phyloP scores from a whole-genome alignment of 1,284 basidiomycete species.

The Leucoagaricus sp. region DNA sequence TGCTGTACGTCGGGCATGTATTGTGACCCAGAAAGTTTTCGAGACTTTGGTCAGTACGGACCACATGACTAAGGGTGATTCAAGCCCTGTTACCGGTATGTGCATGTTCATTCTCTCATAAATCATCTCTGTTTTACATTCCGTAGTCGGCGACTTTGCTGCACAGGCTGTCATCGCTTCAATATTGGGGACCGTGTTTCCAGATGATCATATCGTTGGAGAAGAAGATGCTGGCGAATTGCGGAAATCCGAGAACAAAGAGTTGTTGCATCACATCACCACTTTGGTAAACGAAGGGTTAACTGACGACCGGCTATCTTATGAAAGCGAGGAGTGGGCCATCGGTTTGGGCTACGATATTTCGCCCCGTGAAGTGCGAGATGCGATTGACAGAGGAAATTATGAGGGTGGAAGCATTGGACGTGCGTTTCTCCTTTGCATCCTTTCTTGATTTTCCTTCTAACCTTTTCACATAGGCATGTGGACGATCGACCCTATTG shows the following conservation, averaged over 20 bases:
- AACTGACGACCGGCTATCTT: constrained; percentile 49
- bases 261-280: constrained; percentile 73
- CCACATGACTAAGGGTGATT: constrained; percentile 90
- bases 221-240: constrained; percentile 93
- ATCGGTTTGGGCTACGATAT: constrained; percentile 57
- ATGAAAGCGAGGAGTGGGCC: constrained; percentile 61
- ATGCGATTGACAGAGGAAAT: constrained; percentile 87
- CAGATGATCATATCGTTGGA: constrained; percentile 87
- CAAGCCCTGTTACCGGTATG: constrained; percentile 92
- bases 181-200: constrained; percentile 77
- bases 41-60: constrained; percentile 86
- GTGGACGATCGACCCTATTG: constrained; percentile 93
- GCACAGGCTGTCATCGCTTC: constrained; percentile 89
- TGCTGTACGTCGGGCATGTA: constrained; percentile 90
- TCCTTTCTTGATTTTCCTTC: not conserved
- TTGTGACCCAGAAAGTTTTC: constrained; percentile 86
- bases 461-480: constrained; percentile 50
- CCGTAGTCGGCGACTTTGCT: constrained; percentile 84
- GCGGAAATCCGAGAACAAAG: constrained; percentile 50
- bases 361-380: constrained; percentile 65
- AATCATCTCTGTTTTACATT: not conserved
- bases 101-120: constrained; percentile 12
- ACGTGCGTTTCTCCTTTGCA: constrained; percentile 52
- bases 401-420: constrained; percentile 77
- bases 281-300: constrained; percentile 86